Evolutionary conservation across 371 early-diverging fungal genomes (phyloP), one percentile per base, ranked within the genome.

Genomic region (Nosema muscidifuracis): DNA sequence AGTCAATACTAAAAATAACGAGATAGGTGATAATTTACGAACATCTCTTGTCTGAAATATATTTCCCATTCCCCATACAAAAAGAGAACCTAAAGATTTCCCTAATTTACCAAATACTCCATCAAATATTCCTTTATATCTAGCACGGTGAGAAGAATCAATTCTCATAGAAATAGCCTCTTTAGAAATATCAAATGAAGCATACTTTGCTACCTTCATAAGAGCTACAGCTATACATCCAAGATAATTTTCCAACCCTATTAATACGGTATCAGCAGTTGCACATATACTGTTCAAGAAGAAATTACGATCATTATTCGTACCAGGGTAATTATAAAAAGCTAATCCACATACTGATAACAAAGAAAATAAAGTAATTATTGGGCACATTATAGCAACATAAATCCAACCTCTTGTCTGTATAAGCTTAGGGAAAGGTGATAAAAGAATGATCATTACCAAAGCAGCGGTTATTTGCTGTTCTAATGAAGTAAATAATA

Each of bases 161-260:
- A 83, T 81, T 60, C 73, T 75, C 66, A 80, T 76, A 22, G 79
- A 67, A 33, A 83, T 62, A 20, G 75, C 71, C 50, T 83, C 83
- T 64, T 83, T 83, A 53, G 70, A 66, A 61, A 83, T 80, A 64
- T 83, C 83, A 72, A 81, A 83, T 13, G 75, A 71, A 3, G 77
- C 83, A 76, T 81, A 83, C 55, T 83, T 83, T 18, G 71, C 40
- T 16, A 81, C 71, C 57, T 83, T 83, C 53, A 75, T 65, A 36
- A 44, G 34, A 40, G 33, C 40, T 31, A 60, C 69, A 28, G 58
- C 47, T 18, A 31, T 34, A 26, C 33, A 34, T 22, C 58, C 58
- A 15, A 55, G 28, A 9, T 42, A 31, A 36, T 33, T 28, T 56
- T 60, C 69, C 10, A 60, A 13, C 26, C 47, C 57, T 36, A 68